phyloP scores from a whole-genome alignment of 2,329 filamentous ascomycete species.

The Ophiostoma sp. region DNA sequence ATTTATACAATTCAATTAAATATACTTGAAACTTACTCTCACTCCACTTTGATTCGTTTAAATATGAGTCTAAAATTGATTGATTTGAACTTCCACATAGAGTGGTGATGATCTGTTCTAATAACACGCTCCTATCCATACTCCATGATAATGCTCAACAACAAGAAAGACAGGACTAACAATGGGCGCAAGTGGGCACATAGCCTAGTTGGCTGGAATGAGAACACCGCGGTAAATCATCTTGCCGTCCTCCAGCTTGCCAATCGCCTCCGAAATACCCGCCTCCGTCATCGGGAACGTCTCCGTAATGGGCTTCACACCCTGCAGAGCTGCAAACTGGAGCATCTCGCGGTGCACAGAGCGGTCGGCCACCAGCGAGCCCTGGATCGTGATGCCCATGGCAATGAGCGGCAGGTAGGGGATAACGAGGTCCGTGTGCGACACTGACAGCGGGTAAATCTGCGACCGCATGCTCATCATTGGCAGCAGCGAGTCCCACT shows the following conservation, averaged over 20 bases:
- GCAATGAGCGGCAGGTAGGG: background rate
- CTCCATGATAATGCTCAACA: background rate
- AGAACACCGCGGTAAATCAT: constrained; percentile 12
- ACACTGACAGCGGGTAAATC: constrained; percentile 15
- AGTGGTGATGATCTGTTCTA: background rate
- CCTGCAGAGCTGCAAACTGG: constrained; percentile 10
- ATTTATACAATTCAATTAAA: background rate
- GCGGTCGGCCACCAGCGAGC: constrained; percentile 1
- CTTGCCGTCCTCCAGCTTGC: constrained; percentile 14
- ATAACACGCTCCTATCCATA: background rate
- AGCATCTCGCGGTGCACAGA: constrained; percentile 11
- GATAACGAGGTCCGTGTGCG: background rate
- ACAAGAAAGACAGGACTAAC: background rate
- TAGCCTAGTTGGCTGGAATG: background rate
- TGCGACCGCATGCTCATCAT: constrained; percentile 15
- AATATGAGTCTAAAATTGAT: background rate
- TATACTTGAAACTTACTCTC: background rate
- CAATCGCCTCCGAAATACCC: constrained; percentile 8
- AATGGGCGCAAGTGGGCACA: background rate
- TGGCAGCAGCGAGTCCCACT: constrained; percentile 5
- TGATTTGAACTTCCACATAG: background rate
- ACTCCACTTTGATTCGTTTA: background rate
- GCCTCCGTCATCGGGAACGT: constrained; percentile 7
- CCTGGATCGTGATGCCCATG: constrained; percentile 13
- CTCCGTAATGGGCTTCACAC: background rate